Base-by-base conservation (phyloP, 1,139 yeast genomes). In the Geotrichum restrictum region DNA sequence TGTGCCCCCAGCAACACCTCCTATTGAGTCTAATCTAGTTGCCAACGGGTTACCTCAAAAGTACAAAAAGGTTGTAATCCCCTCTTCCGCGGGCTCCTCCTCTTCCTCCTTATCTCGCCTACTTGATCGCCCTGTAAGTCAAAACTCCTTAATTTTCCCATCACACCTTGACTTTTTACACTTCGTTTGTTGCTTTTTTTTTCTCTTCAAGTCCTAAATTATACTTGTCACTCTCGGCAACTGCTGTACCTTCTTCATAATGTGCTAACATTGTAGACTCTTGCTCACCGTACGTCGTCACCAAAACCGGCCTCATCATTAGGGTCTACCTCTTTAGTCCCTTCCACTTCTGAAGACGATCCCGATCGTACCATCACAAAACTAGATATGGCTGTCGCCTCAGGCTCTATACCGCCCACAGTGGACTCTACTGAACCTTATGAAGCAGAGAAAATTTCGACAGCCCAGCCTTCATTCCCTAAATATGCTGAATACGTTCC, bases 51-150 rank as follows among this genome's bases (percentile, higher is more conserved):
- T 40, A n/a, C n/a, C 43, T 16, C 32, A 21, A 21, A 43, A 51
- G 49, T 56, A 56, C 46, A 53, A 54, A 24, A 56, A 56, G 32
- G 51, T 56, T 6, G 51, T 49, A 14, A 54, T 56, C 16, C 22
- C 45, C 3, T 45, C 51, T 6, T 51, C 54, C 14, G 45, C 58
- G 11, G 38, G 52, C 22, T 51, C 57, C 14, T 49, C 57, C 27
- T 47, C 56, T 13, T 56, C 58, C 14, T 49, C 58, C 16, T 39
- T 56, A 19, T 44, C 57, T 8, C 48, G 44, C 16, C 31, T 56
- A 18, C 46, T 56, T 7, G 56, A 54, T 24, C 29, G 51, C 13
- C 51, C 51, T 13, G 48, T 33, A 18, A 33, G 45, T 24, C 37
- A 18, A 11, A n/a, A 21, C 31, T 16, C 39, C 18, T 32, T 33